These are phyloP conservation scores for Apiospora hydei DNA, from an alignment of 2,329 filamentous ascomycete genomes.

Conservation along the genomic window DNA sequence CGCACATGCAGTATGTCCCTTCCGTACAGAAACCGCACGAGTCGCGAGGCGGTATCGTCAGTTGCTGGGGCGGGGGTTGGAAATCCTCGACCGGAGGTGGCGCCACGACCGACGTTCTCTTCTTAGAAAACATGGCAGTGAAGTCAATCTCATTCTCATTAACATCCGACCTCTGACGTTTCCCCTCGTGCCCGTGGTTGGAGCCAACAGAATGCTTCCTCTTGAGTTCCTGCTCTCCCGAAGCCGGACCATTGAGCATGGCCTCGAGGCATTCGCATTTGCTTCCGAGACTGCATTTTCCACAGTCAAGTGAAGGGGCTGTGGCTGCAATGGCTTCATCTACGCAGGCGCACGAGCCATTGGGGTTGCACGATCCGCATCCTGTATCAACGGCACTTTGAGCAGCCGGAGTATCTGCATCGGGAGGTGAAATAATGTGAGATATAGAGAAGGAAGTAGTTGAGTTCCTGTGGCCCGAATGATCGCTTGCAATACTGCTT, in stretches of 20 bases:
- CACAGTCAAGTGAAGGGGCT: conserved; percentile 63
- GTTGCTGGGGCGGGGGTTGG: conserved; percentile 41
- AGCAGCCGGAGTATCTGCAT: conserved; percentile 44
- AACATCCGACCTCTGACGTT: conserved; percentile 60
- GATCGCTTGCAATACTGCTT: conserved; percentile 37
- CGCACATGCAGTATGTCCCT: conserved; percentile 83
- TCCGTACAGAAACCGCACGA: conserved; percentile 85
- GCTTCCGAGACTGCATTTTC: conserved; percentile 67
- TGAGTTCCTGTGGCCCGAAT: conserved; percentile 40
- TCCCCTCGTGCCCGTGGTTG: conserved; percentile 54
- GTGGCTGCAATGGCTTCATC: conserved; percentile 62
- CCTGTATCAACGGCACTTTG: conserved; percentile 43
- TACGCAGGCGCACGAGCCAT: conserved; percentile 63
- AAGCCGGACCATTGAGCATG: conserved; percentile 45
- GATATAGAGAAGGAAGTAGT: conserved; percentile 61
- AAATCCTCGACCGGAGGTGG: conserved; percentile 34
- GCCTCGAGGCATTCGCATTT: conserved; percentile 69
- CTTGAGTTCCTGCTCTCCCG: conserved; percentile 54
- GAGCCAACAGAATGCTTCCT: conserved; percentile 56
- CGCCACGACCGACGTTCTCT: conserved; percentile 48
- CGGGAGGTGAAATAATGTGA: conserved; percentile 63
- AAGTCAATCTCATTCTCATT: conserved; percentile 75
- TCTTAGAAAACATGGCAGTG: conserved; percentile 68
- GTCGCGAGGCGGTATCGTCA: conserved; percentile 62
- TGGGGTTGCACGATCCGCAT: conserved; percentile 64